A percentile compares a stretch with the other conserved stretches of the same genome.
Evolutionary conservation across 495 filamentous ascomycete genomes (phyloP).

Genomic region (Symbiotaphrina buchneri): DNA sequence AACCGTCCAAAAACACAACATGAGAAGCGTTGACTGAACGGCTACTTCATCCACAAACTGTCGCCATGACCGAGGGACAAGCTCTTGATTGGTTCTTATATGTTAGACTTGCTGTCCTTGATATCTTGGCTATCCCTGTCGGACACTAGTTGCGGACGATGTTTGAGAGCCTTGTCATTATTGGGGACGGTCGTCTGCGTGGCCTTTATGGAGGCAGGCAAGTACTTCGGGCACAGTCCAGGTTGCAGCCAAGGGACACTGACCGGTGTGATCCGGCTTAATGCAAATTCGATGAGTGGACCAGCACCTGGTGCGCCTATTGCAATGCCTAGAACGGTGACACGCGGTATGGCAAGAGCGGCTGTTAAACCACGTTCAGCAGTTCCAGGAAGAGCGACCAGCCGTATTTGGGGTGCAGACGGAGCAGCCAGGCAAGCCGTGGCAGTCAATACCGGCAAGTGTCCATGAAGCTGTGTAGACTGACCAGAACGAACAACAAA

Average conservation of each 20-base stretch:
- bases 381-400: slow-evolving; percentile 29
- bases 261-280: slow-evolving; percentile 18
- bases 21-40: too few species aligned
- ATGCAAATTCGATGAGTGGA: slow-evolving; percentile 24
- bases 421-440: slow-evolving; percentile 21
- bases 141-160: too few species aligned
- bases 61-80: too few species aligned
- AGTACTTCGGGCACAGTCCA: too few species aligned
- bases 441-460: slow-evolving; percentile 33
- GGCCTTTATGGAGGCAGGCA: too few species aligned
- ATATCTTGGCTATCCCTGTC: too few species aligned
- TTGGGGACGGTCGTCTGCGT: too few species aligned
- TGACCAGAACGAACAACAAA: slow-evolving; percentile 28
- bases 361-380: slow-evolving; percentile 25
- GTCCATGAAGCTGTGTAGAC: slow-evolving; percentile 25
- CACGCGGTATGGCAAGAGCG: slow-evolving; percentile 30
- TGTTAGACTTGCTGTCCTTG: too few species aligned
- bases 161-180: too few species aligned
- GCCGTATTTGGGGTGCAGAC: slow-evolving; percentile 16
- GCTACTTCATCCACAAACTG: too few species aligned
- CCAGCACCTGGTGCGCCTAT: slow-evolving; percentile 21
- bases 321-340: slow-evolving; percentile 30
- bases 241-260: slow-evolving; percentile 14
- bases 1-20: too few species aligned
- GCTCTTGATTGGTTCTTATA: too few species aligned